Evolutionary conservation across 2,329 filamentous ascomycete genomes (phyloP), one percentile per base, ranked within the genome.

Genomic region (Alternaria triticimaculans): DNA sequence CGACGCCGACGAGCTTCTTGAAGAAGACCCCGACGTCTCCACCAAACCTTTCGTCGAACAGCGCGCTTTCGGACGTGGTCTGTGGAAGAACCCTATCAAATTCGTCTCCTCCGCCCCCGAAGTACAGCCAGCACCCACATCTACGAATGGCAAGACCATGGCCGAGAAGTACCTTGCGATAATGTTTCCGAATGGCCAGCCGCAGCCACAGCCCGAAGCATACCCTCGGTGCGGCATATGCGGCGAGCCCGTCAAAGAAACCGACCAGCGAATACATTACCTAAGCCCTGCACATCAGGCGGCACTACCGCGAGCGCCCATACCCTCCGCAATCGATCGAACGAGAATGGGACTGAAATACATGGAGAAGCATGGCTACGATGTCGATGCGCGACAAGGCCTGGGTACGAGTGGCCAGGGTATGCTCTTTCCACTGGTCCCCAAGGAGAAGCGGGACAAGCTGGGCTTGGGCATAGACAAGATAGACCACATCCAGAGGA

Each of bases 351-450:
- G 92, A 0, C 81, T 94, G 7, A 82, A 86, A 6, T 87, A 91
- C 26, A 84, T 94, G 30, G 83, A 87, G 56, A 84, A 87, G 0
- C 86, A 91, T 62, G 92, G 92, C 26, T 94, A 91, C 88, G 89
- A 94, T 70, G 90, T 91, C 0, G 92, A 94, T 78, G 84, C 88
- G 26, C 84, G 93, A 3, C 79, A 82, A 15, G 94, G 94, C 0
- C 84, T 97, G 0, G 94, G 94, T 0, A 86, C 86, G 10, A 81
- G 82, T 3, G 89, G 91, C 1, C 81, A 85, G 72, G 94, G 94
- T 4, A 90, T 93, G 64, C 84, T 90, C 44, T 90, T 89, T 68
- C 94, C 94, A 1, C 84, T 97, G 66, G 93, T 93, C 76, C 83
- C 87, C 1, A 86, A 85, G 62, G 82, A 86, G 58, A 97, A 97